Evolutionary conservation across 2,329 filamentous ascomycete species (phyloP).

Genomic region (Balansia obtecta): DNA sequence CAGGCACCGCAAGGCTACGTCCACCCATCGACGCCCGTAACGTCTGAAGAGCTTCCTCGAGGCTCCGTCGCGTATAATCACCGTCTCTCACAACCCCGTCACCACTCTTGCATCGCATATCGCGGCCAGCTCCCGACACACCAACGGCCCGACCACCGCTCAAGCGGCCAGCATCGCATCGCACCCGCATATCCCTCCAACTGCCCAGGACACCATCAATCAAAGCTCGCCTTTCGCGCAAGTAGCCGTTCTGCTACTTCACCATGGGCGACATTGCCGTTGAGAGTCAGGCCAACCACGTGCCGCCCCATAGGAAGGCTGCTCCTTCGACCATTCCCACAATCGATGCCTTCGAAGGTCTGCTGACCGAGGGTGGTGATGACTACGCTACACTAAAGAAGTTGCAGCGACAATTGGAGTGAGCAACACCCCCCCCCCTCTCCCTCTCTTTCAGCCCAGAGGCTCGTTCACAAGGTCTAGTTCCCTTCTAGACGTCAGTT

Average conservation of each 20-base stretch:
- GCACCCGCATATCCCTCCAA: not conserved
- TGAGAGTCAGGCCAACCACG: conserved; percentile 64
- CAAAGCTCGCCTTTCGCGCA: not conserved
- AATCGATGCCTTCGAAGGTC: conserved; percentile 79
- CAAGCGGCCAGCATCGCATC: no score
- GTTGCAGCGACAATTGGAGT: conserved; percentile 92
- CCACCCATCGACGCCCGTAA: conserved; percentile 1
- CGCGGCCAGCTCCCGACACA: not conserved
- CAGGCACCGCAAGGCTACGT: conserved; percentile 4
- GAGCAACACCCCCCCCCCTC: conserved; percentile 19
- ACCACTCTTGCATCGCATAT: not conserved
- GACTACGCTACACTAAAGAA: conserved; percentile 95
- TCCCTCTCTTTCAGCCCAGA: not conserved
- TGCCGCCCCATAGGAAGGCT: conserved; percentile 70
- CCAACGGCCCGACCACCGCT: no score
- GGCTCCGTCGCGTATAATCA: not conserved
- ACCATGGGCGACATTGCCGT: conserved; percentile 80
- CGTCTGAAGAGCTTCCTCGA: not conserved
- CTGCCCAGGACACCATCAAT: not conserved
- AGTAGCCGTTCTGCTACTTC: conserved; percentile 1
- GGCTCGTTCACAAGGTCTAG: not conserved
- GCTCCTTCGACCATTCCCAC: conserved; percentile 72
- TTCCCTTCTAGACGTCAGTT: not conserved
- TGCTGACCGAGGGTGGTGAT: conserved; percentile 69
- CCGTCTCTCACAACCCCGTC: not conserved